phyloP scores from a whole-genome alignment of 139 green algal genomes.

The Closterium sp. region DNA sequence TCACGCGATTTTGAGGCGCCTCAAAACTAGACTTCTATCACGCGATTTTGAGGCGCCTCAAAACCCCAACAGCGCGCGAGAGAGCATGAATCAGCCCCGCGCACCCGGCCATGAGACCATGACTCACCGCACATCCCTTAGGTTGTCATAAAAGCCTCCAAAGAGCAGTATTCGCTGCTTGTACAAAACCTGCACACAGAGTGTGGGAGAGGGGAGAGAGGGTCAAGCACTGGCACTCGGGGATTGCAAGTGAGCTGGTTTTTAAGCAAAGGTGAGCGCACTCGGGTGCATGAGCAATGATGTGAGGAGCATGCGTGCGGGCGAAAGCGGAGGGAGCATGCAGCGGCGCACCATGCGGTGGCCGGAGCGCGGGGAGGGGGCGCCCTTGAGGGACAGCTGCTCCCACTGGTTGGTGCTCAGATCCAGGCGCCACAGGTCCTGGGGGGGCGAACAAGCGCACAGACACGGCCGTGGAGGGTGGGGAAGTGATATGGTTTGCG shows the following conservation, averaged over 20 bases:
- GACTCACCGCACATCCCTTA: slow-evolving; percentile 56
- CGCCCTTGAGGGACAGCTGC: slow-evolving; percentile 72
- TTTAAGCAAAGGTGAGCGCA: not conserved
- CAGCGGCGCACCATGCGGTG: slow-evolving; percentile 62
- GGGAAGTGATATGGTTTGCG: not conserved
- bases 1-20: too few relatives aligned
- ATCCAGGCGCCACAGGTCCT: slow-evolving; percentile 92
- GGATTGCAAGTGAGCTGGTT: not conserved
- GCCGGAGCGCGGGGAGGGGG: slow-evolving; percentile 76
- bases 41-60: too few relatives aligned
- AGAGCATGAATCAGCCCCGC: not conserved
- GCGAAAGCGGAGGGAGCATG: not conserved
- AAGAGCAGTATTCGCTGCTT: slow-evolving; percentile 84
- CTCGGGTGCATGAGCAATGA: not conserved
- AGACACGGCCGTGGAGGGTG: too few relatives aligned
- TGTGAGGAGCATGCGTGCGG: too few relatives aligned
- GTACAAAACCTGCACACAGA: slow-evolving; percentile 51
- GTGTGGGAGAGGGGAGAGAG: not conserved
- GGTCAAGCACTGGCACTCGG: not conserved
- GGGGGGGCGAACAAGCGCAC: too few relatives aligned
- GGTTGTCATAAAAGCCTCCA: slow-evolving; percentile 93
- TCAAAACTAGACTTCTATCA: too few relatives aligned
- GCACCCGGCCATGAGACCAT: not conserved
- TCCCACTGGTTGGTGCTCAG: slow-evolving; percentile 86
- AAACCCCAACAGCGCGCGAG: not conserved